Evolutionary conservation across 2,329 filamentous ascomycete genomes (phyloP).

Genomic region (Westerdykella aurantiaca): DNA sequence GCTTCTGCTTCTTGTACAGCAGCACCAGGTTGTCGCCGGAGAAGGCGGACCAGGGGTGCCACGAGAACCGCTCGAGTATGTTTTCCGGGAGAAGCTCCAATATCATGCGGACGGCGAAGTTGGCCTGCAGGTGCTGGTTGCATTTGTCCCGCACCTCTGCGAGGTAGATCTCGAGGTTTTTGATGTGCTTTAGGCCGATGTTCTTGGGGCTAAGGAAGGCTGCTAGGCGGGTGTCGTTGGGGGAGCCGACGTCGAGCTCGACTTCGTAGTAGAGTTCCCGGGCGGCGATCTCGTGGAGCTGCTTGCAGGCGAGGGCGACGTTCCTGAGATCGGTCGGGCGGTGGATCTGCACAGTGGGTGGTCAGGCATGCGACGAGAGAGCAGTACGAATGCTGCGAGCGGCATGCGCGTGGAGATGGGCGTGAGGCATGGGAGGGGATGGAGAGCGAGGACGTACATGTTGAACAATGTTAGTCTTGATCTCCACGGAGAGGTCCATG

Average conservation of each 20-base stretch:
- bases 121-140: conserved; percentile 42
- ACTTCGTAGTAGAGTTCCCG: conserved; percentile 45
- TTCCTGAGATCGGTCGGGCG: conserved; percentile 46
- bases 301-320: conserved; percentile 44
- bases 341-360: conserved; percentile 27
- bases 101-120: conserved; percentile 46
- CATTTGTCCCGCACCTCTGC: conserved; percentile 41
- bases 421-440: neutral
- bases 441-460: conserved; percentile 25
- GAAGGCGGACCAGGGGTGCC: conserved; percentile 47
- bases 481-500: conserved; percentile 33
- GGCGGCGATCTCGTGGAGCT: conserved; percentile 43
- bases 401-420: neutral
- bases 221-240: conserved; percentile 40
- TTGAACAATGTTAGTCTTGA: conserved; percentile 37
- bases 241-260: conserved; percentile 42
- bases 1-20: conserved; percentile 45
- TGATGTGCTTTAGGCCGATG: conserved; percentile 43
- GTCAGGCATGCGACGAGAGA: neutral
- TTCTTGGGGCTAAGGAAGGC: conserved; percentile 45
- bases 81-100: conserved; percentile 46
- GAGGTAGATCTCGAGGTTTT: conserved; percentile 44
- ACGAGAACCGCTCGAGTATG: conserved; percentile 46
- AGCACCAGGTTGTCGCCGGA: conserved; percentile 44
- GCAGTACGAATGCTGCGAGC: neutral